A percentile compares a stretch with the other conserved stretches of the same genome.
phyloP scores from a whole-genome alignment of 129 eudicot species.

The Oenanthe sinensis region DNA sequence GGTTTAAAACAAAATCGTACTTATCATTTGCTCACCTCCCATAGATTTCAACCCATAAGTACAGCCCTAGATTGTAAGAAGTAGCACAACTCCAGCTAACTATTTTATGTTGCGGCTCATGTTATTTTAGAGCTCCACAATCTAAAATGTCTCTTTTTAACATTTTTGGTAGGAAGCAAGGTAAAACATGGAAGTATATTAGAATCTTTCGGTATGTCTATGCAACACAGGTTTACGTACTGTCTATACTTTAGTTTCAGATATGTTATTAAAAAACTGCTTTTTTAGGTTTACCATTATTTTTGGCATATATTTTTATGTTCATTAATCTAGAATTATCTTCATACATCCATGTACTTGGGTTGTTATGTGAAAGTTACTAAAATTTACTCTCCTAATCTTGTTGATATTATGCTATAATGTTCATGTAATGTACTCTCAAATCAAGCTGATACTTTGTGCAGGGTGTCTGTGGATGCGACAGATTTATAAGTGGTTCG shows the following conservation, averaged over 20 bases:
- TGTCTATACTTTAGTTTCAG: too few species aligned
- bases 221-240: too few species aligned
- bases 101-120: too few species aligned
- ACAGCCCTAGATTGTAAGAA: too few species aligned
- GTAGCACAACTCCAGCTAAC: too few species aligned
- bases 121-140: too few species aligned
- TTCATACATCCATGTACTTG: background rate
- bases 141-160: background rate
- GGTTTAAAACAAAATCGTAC: too few species aligned
- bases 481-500: conserved; percentile 60
- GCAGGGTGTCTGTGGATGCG: conserved; percentile 93
- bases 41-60: too few species aligned
- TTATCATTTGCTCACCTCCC: too few species aligned
- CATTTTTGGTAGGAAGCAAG: background rate
- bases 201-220: too few species aligned
- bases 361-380: background rate
- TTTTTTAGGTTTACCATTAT: background rate
- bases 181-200: too few species aligned
- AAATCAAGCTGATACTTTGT: conserved; percentile 1
- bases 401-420: background rate
- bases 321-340: background rate
- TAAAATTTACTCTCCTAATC: background rate
- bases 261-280: too few species aligned
- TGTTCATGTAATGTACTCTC: background rate
- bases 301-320: background rate